Evolutionary conservation across 108 stramenopile genomes (phyloP), one percentile per base, ranked within the genome.

Genomic region (Fistulifera pelliculosa): DNA sequence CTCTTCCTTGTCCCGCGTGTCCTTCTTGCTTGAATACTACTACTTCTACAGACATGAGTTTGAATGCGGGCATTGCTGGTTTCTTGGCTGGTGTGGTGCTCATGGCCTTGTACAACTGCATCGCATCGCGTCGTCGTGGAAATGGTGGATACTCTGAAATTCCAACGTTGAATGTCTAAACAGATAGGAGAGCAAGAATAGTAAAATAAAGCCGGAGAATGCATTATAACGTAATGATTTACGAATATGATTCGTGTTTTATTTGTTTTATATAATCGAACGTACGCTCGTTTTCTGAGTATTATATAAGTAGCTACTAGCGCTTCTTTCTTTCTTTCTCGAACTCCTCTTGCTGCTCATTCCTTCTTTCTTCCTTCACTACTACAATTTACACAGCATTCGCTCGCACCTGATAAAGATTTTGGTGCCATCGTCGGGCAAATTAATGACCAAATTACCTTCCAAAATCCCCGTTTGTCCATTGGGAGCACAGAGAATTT

Each of bases 371-470:
- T n/a, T n/a, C n/a, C n/a, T n/a, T n/a, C n/a, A n/a, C n/a, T n/a
- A n/a, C n/a, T n/a, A n/a, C n/a, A n/a, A n/a, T n/a, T n/a, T 35
- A 35, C 31, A 35, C 31, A 8, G 31, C 31, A 35, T 54, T 60
- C 27, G 73, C 85, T 17, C 55, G 68, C 41, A 90, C 65, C 59
- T 80, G 82, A 78, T 85, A 90, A 51, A 85, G 60, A 90, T 75
- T 65, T 86, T 87, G 55, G 65, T 65, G 51, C 81, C 83, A 41
- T 90, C 89, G 45, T 90, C 89, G 0, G 89, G 89, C 5, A 90
- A 68, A 50, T 86, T 86, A 50, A 90, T 81, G 6, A 90, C 89
- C 21, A 90, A 54, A 61, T 78, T 66, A 1, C 81, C 89, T 0
- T 49, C 62, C 40, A 86, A 78, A 3, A 54, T 59, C 26, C 89